Conservation (phyloP, 169 alveolate species). For the Eimeria maxima region DNA sequence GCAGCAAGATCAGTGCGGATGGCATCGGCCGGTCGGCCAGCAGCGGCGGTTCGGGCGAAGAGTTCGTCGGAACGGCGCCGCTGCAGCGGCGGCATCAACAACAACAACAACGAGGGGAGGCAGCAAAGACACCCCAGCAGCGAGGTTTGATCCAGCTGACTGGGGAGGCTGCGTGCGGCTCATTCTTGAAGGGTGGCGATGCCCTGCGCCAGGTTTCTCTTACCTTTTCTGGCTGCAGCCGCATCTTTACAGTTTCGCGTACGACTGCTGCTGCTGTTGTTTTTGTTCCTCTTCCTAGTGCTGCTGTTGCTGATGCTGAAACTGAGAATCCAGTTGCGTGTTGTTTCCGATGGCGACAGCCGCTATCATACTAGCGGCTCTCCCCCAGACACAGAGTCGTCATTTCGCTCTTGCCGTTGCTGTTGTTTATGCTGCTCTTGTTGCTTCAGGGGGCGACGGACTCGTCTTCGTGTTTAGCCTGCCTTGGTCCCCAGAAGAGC, state of each 20-base stretch:
- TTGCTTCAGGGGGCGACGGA: too few relatives aligned
- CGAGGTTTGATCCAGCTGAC: neutral
- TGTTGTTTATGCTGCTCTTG: slow-evolving; percentile 1
- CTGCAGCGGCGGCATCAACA: too few relatives aligned
- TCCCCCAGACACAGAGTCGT: neutral
- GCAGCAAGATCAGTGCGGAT: neutral
- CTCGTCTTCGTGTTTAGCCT: slow-evolving; percentile 26
- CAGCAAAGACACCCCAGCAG: neutral
- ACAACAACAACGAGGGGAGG: too few relatives aligned
- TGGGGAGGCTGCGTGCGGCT: slow-evolving; percentile 48
- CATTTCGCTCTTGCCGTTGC: neutral
- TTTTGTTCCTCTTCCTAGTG: neutral
- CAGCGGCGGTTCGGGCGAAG: neutral
- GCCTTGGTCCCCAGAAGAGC: slow-evolving; percentile 13
- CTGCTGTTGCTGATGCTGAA: too few relatives aligned
- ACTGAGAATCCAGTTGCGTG: neutral
- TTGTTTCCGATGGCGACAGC: neutral
- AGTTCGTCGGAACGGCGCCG: too few relatives aligned
- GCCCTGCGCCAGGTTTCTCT: slow-evolving; percentile 27
- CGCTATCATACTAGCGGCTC: neutral
- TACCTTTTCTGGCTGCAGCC: slow-evolving; percentile 57
- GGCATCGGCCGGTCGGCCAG: neutral
- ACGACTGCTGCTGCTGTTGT: slow-evolving; percentile 20
- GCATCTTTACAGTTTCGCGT: slow-evolving; percentile 38
- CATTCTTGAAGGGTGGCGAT: neutral